A percentile compares a stretch with the other conserved stretches of the same genome.
phyloP scores from a whole-genome alignment of 805 yeast species.

The Candida krabiensis region DNA sequence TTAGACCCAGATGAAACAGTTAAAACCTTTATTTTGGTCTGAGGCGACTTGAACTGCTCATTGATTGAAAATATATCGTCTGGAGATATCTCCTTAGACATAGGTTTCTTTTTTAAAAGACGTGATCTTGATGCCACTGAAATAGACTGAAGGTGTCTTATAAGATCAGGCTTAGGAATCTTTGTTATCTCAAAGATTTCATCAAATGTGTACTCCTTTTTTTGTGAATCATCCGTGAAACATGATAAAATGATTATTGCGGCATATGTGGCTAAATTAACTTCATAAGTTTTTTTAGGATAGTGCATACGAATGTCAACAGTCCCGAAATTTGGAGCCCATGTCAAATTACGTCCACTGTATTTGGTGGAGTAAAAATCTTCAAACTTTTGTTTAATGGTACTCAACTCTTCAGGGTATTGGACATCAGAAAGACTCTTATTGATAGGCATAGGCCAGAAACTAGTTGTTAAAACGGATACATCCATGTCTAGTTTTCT shows the following conservation, averaged over 20 bases:
- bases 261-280: conserved; percentile 78
- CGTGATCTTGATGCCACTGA: conserved; percentile 82
- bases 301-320: conserved; percentile 75
- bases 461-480: conserved; percentile 57
- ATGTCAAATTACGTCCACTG: conserved; percentile 58
- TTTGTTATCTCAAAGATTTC: conserved; percentile 66
- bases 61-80: conserved; percentile 69
- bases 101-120: conserved; percentile 71
- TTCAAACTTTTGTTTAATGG: conserved; percentile 47
- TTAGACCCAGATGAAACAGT: conserved; percentile 55
- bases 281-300: conserved; percentile 68
- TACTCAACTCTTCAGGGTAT: conserved; percentile 45
- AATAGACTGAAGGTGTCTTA: conserved; percentile 77
- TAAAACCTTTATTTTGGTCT: conserved; percentile 69
- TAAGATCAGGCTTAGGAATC: conserved; percentile 72
- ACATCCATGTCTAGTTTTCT: conserved; percentile 44
- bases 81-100: conserved; percentile 66
- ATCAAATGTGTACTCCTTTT: conserved; percentile 49
- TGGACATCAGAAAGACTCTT: conserved; percentile 34
- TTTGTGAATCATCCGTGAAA: conserved; percentile 55
- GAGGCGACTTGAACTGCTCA: conserved; percentile 64
- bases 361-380: conserved; percentile 50
- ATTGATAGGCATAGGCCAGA: conserved; percentile 63
- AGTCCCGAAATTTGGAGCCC: conserved; percentile 86
- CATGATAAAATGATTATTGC: conserved; percentile 69